Percentiles rank a stretch among this genome's conserved stretches.
phyloP scores from a whole-genome alignment of 2,329 filamentous ascomycete genomes.

The Xylariales sp. region DNA sequence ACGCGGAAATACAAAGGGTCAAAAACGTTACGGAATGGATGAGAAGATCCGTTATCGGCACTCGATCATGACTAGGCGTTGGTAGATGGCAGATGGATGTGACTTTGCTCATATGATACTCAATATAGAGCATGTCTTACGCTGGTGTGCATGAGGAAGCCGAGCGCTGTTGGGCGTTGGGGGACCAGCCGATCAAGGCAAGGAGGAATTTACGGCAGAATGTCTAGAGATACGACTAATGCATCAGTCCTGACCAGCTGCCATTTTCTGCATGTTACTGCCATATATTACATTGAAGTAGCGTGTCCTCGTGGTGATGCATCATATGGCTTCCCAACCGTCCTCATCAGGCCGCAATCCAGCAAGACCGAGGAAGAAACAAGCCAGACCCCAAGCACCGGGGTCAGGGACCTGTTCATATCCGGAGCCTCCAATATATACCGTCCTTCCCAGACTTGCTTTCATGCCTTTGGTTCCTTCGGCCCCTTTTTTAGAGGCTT shows the following conservation, averaged over 20 bases:
- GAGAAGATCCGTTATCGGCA: neutral
- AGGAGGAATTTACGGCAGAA: neutral
- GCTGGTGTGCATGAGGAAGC: too few relatives aligned
- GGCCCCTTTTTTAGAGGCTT: conserved; percentile 69
- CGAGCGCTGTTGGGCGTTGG: neutral
- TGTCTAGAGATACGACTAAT: neutral
- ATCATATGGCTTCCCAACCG: conserved; percentile 27
- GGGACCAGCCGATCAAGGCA: neutral
- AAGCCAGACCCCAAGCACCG: conserved; percentile 70
- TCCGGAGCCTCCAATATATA: conserved; percentile 74
- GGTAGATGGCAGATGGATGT: neutral
- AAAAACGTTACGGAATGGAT: neutral
- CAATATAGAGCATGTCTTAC: too few relatives aligned
- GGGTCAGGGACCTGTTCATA: conserved; percentile 62
- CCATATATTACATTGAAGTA: neutral
- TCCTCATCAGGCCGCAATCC: conserved; percentile 42
- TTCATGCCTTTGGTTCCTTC: conserved; percentile 89
- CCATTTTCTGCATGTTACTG: neutral
- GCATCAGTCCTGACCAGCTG: conserved; percentile 1
- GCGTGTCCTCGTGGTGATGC: neutral
- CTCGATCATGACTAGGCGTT: neutral
- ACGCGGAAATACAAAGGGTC: neutral
- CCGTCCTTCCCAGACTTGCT: conserved; percentile 76
- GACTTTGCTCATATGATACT: too few relatives aligned
- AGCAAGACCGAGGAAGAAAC: conserved; percentile 77